Evolutionary conservation across 116 monocot species (phyloP).

Genomic region (Zostera marina): DNA sequence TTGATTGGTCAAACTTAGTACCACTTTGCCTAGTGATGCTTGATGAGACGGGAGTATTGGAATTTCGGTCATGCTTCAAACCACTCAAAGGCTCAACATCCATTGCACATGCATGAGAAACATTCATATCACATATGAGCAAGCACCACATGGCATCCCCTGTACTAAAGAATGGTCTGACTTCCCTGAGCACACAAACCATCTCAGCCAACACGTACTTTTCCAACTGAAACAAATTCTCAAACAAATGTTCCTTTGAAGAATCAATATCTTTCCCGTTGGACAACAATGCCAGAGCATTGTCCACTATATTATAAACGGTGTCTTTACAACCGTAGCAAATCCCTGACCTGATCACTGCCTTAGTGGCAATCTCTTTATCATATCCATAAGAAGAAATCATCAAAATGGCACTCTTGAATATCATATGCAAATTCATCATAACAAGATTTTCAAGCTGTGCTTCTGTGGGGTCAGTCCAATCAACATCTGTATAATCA

Average conservation of each 20-base stretch:
- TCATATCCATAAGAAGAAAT: slow-evolving; percentile 49
- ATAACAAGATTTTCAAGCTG: slow-evolving; percentile 68
- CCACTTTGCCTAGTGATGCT: slow-evolving; percentile 11
- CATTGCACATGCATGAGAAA: slow-evolving; percentile 65
- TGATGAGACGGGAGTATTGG: slow-evolving; percentile 10
- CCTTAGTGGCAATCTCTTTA: slow-evolving; percentile 42
- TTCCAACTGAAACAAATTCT: slow-evolving; percentile 52
- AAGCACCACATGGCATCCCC: slow-evolving; percentile 92
- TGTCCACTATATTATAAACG: slow-evolving; percentile 48
- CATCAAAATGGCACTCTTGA: slow-evolving; percentile 44
- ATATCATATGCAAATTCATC: slow-evolving; percentile 41
- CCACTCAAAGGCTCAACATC: slow-evolving; percentile 23
- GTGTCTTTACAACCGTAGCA: slow-evolving; percentile 47
- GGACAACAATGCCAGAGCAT: slow-evolving; percentile 37
- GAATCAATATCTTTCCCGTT: slow-evolving; percentile 37
- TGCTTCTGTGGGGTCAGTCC: slow-evolving; percentile 42
- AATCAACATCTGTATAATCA: slow-evolving; percentile 45
- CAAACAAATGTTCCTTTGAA: slow-evolving; percentile 24
- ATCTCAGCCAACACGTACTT: slow-evolving; percentile 49
- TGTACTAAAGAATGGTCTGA: slow-evolving; percentile 55
- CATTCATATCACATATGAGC: slow-evolving; percentile 75
- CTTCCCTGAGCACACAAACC: slow-evolving; percentile 53
- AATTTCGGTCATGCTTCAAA: slow-evolving; percentile 17
- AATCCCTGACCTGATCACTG: slow-evolving; percentile 43
- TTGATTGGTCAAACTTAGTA: slow-evolving; percentile 8